These are phyloP conservation scores for Solanum stenotomum DNA, from an alignment of 257 asterid genomes.

Conservation along the genomic window DNA sequence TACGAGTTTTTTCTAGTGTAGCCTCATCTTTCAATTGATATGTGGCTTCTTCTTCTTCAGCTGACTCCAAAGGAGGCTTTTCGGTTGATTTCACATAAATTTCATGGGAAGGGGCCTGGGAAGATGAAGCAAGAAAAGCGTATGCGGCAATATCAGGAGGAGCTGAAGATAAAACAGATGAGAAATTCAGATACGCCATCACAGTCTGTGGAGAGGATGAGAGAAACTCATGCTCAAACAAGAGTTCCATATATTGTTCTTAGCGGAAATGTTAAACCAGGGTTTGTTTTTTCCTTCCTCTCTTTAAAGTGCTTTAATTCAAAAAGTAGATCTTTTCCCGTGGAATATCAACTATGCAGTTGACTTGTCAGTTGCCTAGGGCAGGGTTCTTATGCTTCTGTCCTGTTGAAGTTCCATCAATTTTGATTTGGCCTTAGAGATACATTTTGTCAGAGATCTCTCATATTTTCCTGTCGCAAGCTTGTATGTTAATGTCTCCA, in stretches of 20 bases:
- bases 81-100: slow-evolving; percentile 80
- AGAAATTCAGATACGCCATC: slow-evolving; percentile 92
- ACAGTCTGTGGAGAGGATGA: slow-evolving; percentile 81
- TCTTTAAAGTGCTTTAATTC: background rate
- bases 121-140: slow-evolving; percentile 93
- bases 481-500: background rate
- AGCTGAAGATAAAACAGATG: slow-evolving; percentile 89
- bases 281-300: slow-evolving; percentile 38
- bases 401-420: background rate
- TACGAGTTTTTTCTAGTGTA: background rate
- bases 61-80: slow-evolving; percentile 93
- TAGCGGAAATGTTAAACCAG: slow-evolving; percentile 83
- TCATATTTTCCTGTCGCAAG: background rate
- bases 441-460: background rate
- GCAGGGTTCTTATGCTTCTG: background rate
- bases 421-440: background rate
- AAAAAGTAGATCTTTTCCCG: background rate
- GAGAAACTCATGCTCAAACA: slow-evolving; percentile 70
- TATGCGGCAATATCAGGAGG: slow-evolving; percentile 82
- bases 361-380: background rate
- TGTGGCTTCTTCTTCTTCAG: slow-evolving; percentile 29
- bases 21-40: background rate
- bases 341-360: background rate
- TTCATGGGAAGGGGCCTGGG: slow-evolving; percentile 98
- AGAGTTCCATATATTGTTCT: slow-evolving; percentile 76